These are phyloP conservation scores for Colletotrichum aenigma DNA, from an alignment of 2,329 filamentous ascomycete genomes.

Conservation along the genomic window DNA sequence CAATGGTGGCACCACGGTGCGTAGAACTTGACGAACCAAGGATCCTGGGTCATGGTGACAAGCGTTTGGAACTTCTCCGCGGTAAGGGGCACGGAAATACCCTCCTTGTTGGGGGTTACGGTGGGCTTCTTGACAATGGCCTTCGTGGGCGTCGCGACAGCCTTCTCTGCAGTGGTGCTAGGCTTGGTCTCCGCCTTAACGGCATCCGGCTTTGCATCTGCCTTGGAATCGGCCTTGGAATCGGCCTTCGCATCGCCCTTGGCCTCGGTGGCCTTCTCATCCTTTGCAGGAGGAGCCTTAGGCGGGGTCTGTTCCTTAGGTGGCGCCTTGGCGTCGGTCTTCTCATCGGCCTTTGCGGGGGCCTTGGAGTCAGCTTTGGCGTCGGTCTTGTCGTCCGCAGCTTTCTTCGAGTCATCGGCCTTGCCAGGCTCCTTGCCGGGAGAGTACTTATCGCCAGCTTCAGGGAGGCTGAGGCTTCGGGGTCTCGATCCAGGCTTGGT, in stretches of 20 bases:
- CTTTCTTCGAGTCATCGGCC: slow-evolving; percentile 23
- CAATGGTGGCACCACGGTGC: slow-evolving; percentile 98
- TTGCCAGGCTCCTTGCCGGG: slow-evolving; percentile 35
- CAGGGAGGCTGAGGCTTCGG: slow-evolving; percentile 69
- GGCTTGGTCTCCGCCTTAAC: slow-evolving; percentile 20
- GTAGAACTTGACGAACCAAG: slow-evolving; percentile 99
- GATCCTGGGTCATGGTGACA: slow-evolving; percentile 86
- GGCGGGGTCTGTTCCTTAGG: slow-evolving; percentile 22
- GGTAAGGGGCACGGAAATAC: slow-evolving; percentile 75
- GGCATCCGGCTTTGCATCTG: slow-evolving; percentile 26
- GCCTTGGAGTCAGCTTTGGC: slow-evolving; percentile 20
- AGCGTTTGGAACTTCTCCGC: slow-evolving; percentile 85
- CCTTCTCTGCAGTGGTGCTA: slow-evolving; percentile 20
- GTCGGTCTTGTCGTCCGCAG: slow-evolving; percentile 23
- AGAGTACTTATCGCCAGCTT: slow-evolving; percentile 65
- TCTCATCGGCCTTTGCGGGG: slow-evolving; percentile 31
- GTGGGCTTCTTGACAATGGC: slow-evolving; percentile 50
- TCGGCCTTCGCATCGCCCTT: slow-evolving; percentile 27
- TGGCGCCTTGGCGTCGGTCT: slow-evolving; percentile 29
- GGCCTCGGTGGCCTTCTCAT: slow-evolving; percentile 30
- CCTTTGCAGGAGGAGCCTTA: slow-evolving; percentile 12
- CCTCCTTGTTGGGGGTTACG: slow-evolving; percentile 73
- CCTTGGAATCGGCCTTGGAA: slow-evolving; percentile 27
- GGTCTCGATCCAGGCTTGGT: slow-evolving; percentile 83
- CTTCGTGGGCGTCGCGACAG: slow-evolving; percentile 38